phyloP scores from a whole-genome alignment of 2,329 filamentous ascomycete species.

The Pyrenophora seminiperda region DNA sequence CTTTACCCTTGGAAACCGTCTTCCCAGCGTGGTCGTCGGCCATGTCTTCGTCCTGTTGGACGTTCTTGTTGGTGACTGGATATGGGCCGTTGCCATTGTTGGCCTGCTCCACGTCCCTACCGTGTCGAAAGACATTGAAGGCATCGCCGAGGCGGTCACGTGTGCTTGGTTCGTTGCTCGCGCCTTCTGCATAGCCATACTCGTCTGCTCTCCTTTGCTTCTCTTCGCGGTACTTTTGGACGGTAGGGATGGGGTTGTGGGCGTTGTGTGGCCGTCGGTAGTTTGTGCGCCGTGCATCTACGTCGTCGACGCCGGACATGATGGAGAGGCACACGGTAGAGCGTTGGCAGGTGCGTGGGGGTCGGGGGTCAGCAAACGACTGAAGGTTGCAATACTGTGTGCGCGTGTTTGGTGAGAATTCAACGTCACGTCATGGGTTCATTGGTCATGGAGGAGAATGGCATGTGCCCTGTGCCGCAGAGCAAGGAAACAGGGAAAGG shows the following conservation, averaged over 20 bases:
- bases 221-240: conserved; percentile 54
- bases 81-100: conserved; percentile 40
- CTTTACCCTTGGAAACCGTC: conserved; percentile 18
- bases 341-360: conserved; percentile 1
- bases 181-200: conserved; percentile 31
- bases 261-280: conserved; percentile 53
- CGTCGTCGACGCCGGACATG: conserved; percentile 53
- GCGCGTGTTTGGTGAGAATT: not conserved
- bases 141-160: conserved; percentile 46
- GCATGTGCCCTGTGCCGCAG: not conserved
- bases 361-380: conserved; percentile 2
- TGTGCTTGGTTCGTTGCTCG: conserved; percentile 35
- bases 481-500: conserved; percentile 19
- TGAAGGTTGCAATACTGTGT: not conserved
- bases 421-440: conserved; percentile 3
- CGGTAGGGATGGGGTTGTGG: conserved; percentile 54
- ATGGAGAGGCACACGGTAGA: conserved; percentile 1
- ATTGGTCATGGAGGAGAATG: conserved; percentile 1
- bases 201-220: conserved; percentile 50
- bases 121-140: conserved; percentile 42
- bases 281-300: conserved; percentile 43
- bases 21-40: conserved; percentile 43
- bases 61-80: conserved; percentile 45
- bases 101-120: conserved; percentile 32
- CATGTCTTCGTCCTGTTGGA: conserved; percentile 32